A percentile compares a stretch with the other conserved stretches of the same genome.
Conservation (phyloP, 306 rosid genomes). For the Amphicarpaea edgeworthii region DNA sequence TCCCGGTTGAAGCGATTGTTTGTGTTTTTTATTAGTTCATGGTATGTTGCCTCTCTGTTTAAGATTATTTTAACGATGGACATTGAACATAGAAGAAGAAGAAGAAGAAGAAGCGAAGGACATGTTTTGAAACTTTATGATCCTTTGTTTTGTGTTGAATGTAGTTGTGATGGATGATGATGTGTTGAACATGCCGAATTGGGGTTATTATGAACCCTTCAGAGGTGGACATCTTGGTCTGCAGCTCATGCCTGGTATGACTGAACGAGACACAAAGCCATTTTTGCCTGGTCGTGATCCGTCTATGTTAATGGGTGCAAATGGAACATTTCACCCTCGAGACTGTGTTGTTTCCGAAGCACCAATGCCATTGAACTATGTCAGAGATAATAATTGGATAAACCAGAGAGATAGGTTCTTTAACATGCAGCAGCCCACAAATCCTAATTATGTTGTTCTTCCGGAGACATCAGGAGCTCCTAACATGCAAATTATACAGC, state of each 20-base stretch:
- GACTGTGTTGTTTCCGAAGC: conserved; percentile 72
- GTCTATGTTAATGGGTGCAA: conserved; percentile 57
- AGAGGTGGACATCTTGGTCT: conserved; percentile 89
- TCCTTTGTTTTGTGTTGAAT: conserved; percentile 45
- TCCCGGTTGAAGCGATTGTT: background rate
- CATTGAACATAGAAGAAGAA: no score
- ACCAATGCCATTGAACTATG: conserved; percentile 65
- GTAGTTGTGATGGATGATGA: conserved; percentile 93
- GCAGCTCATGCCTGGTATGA: conserved; percentile 90
- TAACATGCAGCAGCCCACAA: conserved; percentile 72
- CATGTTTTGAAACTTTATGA: conserved; percentile 31
- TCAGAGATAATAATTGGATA: conserved; percentile 76
- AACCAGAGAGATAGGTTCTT: conserved; percentile 75
- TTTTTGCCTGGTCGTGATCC: conserved; percentile 81
- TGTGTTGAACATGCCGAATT: conserved; percentile 89
- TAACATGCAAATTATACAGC: conserved; percentile 67
- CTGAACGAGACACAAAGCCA: conserved; percentile 77
- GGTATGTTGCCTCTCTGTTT: conserved; percentile 17
- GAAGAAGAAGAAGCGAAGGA: conserved; percentile 11
- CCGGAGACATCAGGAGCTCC: conserved; percentile 75
- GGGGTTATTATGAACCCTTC: conserved; percentile 95
- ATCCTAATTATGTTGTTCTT: conserved; percentile 68
- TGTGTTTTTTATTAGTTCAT: background rate
- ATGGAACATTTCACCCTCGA: conserved; percentile 70
- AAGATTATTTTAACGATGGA: conserved; percentile 34